These are phyloP conservation scores for Rhodotorula sp. DNA, from an alignment of 1,284 basidiomycete species.

Conservation along the genomic window DNA sequence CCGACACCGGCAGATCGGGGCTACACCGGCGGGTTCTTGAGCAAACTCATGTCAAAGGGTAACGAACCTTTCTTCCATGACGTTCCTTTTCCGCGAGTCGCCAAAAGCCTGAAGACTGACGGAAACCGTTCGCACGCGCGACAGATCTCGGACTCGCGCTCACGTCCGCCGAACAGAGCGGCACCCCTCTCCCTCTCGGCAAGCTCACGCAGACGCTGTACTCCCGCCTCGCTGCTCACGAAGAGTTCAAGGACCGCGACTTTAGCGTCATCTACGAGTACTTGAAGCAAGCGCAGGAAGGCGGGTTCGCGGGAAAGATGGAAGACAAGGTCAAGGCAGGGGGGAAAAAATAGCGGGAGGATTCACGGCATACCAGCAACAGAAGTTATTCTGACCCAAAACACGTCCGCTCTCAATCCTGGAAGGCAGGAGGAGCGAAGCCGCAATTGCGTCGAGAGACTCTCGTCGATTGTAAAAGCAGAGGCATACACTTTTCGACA, in stretches of 20 bases:
- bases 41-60: conserved; percentile 78
- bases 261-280: conserved; percentile 76
- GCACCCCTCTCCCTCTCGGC: conserved; percentile 65
- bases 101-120: too few relatives aligned
- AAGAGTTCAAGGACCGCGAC: conserved; percentile 63
- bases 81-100: too few relatives aligned
- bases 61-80: neutral
- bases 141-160: conserved; percentile 75
- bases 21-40: conserved; percentile 74
- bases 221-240: conserved; percentile 59
- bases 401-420: too few relatives aligned
- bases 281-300: conserved; percentile 48
- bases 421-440: too few relatives aligned
- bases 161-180: conserved; percentile 62
- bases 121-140: neutral
- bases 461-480: too few relatives aligned
- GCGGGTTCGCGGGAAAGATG: conserved; percentile 4
- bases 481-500: too few relatives aligned
- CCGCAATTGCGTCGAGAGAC: too few relatives aligned
- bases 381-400: neutral
- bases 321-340: neutral
- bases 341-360: neutral
- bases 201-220: conserved; percentile 56
- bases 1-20: conserved; percentile 68
- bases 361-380: neutral